Percentiles rank a stretch among this genome's conserved stretches.
phyloP scores from a whole-genome alignment of 1,284 basidiomycete species.

The Rhodotorula sp. region DNA sequence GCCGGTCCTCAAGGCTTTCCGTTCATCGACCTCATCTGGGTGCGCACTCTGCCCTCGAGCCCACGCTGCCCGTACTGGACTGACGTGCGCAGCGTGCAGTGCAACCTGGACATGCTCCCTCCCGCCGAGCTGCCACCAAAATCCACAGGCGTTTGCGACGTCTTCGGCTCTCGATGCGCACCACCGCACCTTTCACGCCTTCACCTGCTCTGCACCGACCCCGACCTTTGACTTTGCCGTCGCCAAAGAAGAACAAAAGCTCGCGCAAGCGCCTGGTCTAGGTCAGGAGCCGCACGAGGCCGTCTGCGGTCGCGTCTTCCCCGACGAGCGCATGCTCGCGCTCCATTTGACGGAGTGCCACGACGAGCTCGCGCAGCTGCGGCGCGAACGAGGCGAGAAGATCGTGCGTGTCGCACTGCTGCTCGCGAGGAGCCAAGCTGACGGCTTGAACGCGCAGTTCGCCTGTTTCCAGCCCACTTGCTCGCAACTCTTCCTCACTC shows the following conservation, averaged over 20 bases:
- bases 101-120: constrained; percentile 62
- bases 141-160: constrained; percentile 62
- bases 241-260: background rate
- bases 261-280: background rate
- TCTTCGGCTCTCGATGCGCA: constrained; percentile 72
- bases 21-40: constrained; percentile 6
- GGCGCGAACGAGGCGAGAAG: constrained; percentile 79
- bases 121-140: constrained; percentile 70
- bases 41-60: background rate
- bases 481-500: constrained; percentile 65
- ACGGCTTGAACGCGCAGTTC: constrained; percentile 60
- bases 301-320: constrained; percentile 76
- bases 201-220: constrained; percentile 63
- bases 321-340: constrained; percentile 71
- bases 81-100: background rate
- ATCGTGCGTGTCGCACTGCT: constrained; percentile 62
- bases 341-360: constrained; percentile 87
- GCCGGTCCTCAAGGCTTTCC: constrained; percentile 3
- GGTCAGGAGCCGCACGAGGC: background rate
- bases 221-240: constrained; percentile 11
- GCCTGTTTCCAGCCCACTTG: constrained; percentile 74
- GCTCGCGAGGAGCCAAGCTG: background rate
- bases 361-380: constrained; percentile 71
- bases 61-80: background rate
- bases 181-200: constrained; percentile 77